These are phyloP conservation scores for Rhododendron henanense DNA, from an alignment of 148 eudicot species.

Conservation along the genomic window DNA sequence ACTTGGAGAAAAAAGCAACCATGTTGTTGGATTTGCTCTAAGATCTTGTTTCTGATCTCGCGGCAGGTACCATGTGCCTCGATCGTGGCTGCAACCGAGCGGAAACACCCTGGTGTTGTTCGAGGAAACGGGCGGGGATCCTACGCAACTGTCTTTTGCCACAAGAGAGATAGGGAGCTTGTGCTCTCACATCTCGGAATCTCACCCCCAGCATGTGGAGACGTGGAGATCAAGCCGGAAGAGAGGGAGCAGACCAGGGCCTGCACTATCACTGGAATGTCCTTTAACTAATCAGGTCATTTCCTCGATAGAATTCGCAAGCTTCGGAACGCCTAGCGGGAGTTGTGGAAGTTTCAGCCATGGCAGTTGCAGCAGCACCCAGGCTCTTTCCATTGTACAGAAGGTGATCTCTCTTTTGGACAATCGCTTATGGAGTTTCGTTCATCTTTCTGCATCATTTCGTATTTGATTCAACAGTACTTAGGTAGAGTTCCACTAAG, in stretches of 20 bases:
- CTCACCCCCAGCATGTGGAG: slow-evolving; percentile 75
- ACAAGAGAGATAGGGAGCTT: slow-evolving; percentile 53
- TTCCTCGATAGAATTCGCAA: slow-evolving; percentile 79
- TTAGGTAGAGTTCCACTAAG: no score
- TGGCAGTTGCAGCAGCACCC: slow-evolving; percentile 62
- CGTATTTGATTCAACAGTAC: neutral
- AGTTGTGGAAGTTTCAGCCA: slow-evolving; percentile 74
- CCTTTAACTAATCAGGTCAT: slow-evolving; percentile 68
- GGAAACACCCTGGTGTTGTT: slow-evolving; percentile 70
- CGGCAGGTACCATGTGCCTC: slow-evolving; percentile 86
- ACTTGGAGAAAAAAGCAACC: no score
- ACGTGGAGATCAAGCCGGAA: slow-evolving; percentile 44
- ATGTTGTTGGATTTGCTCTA: neutral
- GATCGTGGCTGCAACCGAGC: slow-evolving; percentile 65
- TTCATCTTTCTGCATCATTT: neutral
- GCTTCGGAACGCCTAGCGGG: slow-evolving; percentile 89
- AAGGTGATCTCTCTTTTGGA: slow-evolving; percentile 36
- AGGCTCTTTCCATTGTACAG: slow-evolving; percentile 52
- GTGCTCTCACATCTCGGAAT: slow-evolving; percentile 74
- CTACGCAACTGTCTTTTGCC: slow-evolving; percentile 61
- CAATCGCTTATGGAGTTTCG: neutral
- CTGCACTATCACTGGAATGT: slow-evolving; percentile 57
- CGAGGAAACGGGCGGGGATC: slow-evolving; percentile 91
- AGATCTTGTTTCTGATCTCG: neutral
- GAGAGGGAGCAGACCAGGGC: slow-evolving; percentile 34